Conservation (phyloP, 2,329 filamentous ascomycete genomes). For the Ramichloridium luteum region DNA sequence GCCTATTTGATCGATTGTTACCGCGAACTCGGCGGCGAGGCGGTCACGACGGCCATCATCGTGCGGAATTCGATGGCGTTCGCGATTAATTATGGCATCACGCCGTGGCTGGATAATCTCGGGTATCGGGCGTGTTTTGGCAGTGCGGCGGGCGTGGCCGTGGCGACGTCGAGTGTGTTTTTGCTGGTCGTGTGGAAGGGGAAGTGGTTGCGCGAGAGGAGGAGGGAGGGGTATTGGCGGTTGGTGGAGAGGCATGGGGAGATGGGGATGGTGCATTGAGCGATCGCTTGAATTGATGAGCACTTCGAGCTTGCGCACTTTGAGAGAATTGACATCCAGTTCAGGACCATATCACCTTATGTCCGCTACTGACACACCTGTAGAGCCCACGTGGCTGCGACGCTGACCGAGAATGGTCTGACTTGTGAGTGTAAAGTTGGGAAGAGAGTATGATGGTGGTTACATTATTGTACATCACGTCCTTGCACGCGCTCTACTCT, state of each 20-base stretch:
- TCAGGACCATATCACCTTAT: too few species aligned
- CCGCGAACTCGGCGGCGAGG: slow-evolving; percentile 32
- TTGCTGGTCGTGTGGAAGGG: slow-evolving; percentile 12
- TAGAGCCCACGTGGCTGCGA: too few species aligned
- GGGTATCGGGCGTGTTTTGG: slow-evolving; percentile 31
- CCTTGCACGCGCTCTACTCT: too few species aligned
- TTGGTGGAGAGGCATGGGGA: slow-evolving; percentile 9
- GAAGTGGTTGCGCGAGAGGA: slow-evolving; percentile 8
- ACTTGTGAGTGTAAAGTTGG: too few species aligned
- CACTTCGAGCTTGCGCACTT: too few species aligned
- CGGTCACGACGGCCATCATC: slow-evolving; percentile 35
- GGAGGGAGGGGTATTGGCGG: slow-evolving; percentile 9
- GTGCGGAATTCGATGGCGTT: slow-evolving; percentile 39
- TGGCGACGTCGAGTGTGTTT: slow-evolving; percentile 27
- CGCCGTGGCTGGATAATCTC: slow-evolving; percentile 29
- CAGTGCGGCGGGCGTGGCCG: slow-evolving; percentile 29
- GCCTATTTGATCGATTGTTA: slow-evolving; percentile 35
- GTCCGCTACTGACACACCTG: too few species aligned
- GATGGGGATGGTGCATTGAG: slow-evolving; percentile 15
- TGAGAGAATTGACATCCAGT: too few species aligned
- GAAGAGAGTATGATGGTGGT: too few species aligned
- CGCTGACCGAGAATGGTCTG: too few species aligned
- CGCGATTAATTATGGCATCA: slow-evolving; percentile 37
- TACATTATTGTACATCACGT: too few species aligned
- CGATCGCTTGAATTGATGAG: too few species aligned